Conservation (phyloP, 2,329 filamentous ascomycete species). For the Coniochaeta pulveracea region DNA sequence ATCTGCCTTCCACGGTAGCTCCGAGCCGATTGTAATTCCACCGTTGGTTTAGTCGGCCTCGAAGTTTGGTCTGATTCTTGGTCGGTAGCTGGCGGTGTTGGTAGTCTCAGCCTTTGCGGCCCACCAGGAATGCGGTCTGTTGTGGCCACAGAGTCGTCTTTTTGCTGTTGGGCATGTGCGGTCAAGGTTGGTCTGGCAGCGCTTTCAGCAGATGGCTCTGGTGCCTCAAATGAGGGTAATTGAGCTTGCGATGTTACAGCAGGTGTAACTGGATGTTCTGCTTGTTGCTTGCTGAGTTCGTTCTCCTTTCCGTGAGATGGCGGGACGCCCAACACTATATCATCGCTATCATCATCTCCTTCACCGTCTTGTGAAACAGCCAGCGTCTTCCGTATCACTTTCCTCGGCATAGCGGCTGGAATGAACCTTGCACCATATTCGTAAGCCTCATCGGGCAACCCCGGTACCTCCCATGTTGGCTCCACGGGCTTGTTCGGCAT, state of each 20-base stretch:
- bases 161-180: too few species aligned
- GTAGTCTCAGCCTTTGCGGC: too few species aligned
- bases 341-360: slow-evolving; percentile 20
- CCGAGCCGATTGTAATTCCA: too few species aligned
- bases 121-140: too few species aligned
- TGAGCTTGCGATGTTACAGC: background rate
- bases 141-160: too few species aligned
- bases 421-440: slow-evolving; percentile 4
- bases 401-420: slow-evolving; percentile 2
- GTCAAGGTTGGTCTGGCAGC: too few species aligned
- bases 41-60: too few species aligned
- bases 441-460: slow-evolving; percentile 16
- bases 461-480: slow-evolving; percentile 25
- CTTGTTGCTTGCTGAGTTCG: background rate
- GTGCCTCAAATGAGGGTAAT: too few species aligned
- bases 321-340: slow-evolving; percentile 14
- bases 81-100: too few species aligned
- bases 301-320: background rate
- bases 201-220: too few species aligned
- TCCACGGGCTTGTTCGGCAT: slow-evolving; percentile 16
- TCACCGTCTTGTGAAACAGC: slow-evolving; percentile 9
- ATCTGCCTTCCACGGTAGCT: too few species aligned
- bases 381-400: slow-evolving; percentile 8
- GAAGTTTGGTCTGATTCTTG: too few species aligned
- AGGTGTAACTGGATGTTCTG: background rate